Base-by-base conservation (phyloP, 2,329 filamentous ascomycete genomes). In the Cercospora brassicicola region DNA sequence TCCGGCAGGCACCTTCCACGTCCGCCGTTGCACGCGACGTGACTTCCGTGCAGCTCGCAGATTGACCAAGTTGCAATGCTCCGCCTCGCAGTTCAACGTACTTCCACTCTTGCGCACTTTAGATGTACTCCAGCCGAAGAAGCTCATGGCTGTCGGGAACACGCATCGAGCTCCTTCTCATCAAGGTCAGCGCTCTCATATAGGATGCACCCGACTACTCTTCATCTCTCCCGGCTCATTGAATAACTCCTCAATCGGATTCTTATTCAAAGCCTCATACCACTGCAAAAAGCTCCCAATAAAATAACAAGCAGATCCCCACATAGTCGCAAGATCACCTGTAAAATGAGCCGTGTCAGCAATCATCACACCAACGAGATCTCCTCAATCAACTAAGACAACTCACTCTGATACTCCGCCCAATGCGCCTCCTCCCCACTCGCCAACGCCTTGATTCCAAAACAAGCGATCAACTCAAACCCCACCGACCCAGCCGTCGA, bases 241-340 rank as follows among this genome's bases (percentile, higher is more conserved):
- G 28, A 73, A 69, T 26, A 74, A 42, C 65, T 72, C 73, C 60
- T 72, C 67, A 2, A 74, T 66, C 2, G 74, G 71, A 53, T 74
- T 70, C 62, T 75, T 76, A 36, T 74, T 75, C 31, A 76, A 42
- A 3, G 73, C 71, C 64, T 77, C 75, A 63, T 76, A 77, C 76
- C 74, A 77, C 67, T 74, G 73, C 59, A 77, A 55, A 26, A 71
- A 69, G 60, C 71, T 73, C 51, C 71, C 68, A 20, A 76, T 67
- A 18, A 76, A 65, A 60, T 74, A 77, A 4, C 67, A 72, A 7
- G 65, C 60, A 15, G 67, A 71, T 13, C 75, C 76, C 76, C 75
- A 77, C 13, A 73, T 67, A 15, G 67, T 74, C 5, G 74, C 69
- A 6, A 77, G 65, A 53, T 51, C 45, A n/a, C 45, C 23, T 23